Evolutionary conservation across 768 basidiomycete genomes (phyloP), one percentile per base, ranked within the genome.

Genomic region (Rhizopogon sp.): DNA sequence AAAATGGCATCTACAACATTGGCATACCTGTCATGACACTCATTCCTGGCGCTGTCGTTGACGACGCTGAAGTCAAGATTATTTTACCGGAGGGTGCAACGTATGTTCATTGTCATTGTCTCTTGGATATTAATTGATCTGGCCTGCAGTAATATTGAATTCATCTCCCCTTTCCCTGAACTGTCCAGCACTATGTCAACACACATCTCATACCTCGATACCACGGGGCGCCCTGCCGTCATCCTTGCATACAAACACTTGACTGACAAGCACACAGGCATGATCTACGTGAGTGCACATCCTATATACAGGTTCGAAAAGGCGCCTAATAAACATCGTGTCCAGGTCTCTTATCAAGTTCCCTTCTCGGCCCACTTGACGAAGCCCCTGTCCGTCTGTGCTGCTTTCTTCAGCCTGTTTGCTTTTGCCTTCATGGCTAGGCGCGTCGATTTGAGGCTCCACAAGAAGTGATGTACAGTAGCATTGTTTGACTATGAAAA

Each of bases 61-160:
- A 94, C 60, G 77, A 91, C 16, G 92, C 85, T 1, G 84, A 89
- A 64, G 64, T 98, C 51, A 83, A 76, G 58, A 79, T 98, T 58
- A 80, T 95, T 58, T 70, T 99, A 25, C 96, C 96, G 2, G 97
- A 99, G 69, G 95, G 93, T n/a, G 94, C 95, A 33, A 88, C 78
- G 95, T 97, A 65, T 78, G 93, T 78, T 31, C 28, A 50, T 35
- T 52, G 35, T 17, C 1, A 6, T 52, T 11, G 22, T 47, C 29
- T 46, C 41, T 25, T 50, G 33, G 40, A 44, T 22, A 45, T 62
- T 60, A 46, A 61, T 14, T 20, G 50, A 5, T 53, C 25, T 53
- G 28, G 43, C 42, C 64, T 44, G 13, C 63, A 98, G 96, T 52
- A 85, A 95, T 62, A 75, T 97, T 58, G 78, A 87, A 58, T 82